Percentiles rank a stretch among this genome's conserved stretches.
Conservation (phyloP, 2,329 filamentous ascomycete genomes). For the Stagonosporopsis chrysanthemi region DNA sequence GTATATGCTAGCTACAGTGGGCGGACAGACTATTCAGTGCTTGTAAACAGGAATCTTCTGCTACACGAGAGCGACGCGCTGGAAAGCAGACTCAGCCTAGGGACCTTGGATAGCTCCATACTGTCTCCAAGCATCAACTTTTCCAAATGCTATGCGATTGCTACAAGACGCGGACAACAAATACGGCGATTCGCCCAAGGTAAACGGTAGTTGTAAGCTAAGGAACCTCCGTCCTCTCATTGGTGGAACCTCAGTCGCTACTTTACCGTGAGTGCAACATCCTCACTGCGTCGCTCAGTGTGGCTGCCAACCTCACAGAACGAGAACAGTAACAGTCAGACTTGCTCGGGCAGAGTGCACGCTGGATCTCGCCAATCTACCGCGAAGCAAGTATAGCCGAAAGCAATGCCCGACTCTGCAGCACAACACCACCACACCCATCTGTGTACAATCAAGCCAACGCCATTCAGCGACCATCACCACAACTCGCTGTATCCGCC, state of each 20-base stretch:
- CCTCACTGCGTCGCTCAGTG: background rate
- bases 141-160: background rate
- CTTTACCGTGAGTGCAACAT: background rate
- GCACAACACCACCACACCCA: background rate
- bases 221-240: background rate
- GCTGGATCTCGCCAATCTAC: background rate
- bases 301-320: background rate
- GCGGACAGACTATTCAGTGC: too few species aligned
- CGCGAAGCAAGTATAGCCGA: background rate
- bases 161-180: background rate
- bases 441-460: background rate
- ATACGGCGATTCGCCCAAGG: background rate
- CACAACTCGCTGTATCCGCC: background rate
- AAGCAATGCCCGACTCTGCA: background rate
- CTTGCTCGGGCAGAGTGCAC: background rate
- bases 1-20: too few species aligned
- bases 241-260: constrained; percentile 1
- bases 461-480: background rate
- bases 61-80: background rate
- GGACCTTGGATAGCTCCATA: background rate
- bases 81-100: background rate
- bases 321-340: background rate
- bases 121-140: background rate
- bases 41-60: background rate
- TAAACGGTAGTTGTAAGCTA: background rate